Evolutionary conservation across 345 rosid genomes (phyloP).

Genomic region (Lepidium africanum): DNA sequence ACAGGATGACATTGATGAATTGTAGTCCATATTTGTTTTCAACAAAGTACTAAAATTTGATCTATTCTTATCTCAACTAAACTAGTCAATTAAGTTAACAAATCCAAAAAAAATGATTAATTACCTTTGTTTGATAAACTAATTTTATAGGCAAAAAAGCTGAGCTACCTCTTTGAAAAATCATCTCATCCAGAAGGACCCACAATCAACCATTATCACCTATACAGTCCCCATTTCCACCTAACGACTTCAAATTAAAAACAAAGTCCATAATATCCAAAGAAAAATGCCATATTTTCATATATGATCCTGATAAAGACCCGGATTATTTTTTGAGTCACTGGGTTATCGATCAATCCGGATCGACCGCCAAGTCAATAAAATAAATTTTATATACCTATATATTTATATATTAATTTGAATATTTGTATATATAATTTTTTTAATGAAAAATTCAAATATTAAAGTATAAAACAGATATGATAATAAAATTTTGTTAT

Average conservation of each 20-base stretch:
- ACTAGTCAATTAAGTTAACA: neutral
- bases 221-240: constrained; percentile 24
- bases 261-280: constrained; percentile 14
- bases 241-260: constrained; percentile 26
- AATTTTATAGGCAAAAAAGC: constrained; percentile 15
- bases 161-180: constrained; percentile 30
- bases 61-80: constrained; percentile 12
- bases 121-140: constrained; percentile 11
- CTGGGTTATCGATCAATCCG: too few species aligned
- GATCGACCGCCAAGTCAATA: too few species aligned
- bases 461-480: too few species aligned
- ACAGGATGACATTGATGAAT: neutral
- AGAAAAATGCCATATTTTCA: too few species aligned
- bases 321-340: too few species aligned
- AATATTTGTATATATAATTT: too few species aligned
- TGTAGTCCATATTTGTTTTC: neutral
- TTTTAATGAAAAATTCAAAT: too few species aligned
- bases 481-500: too few species aligned
- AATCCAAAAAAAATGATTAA: neutral
- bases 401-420: too few species aligned
- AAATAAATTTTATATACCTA: too few species aligned
- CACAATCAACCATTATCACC: constrained; percentile 32
- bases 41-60: constrained; percentile 7
- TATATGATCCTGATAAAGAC: too few species aligned
- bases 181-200: constrained; percentile 22